These are phyloP conservation scores for Fusarium staphyleae DNA, from an alignment of 2,329 filamentous ascomycete species.

Conservation along the genomic window DNA sequence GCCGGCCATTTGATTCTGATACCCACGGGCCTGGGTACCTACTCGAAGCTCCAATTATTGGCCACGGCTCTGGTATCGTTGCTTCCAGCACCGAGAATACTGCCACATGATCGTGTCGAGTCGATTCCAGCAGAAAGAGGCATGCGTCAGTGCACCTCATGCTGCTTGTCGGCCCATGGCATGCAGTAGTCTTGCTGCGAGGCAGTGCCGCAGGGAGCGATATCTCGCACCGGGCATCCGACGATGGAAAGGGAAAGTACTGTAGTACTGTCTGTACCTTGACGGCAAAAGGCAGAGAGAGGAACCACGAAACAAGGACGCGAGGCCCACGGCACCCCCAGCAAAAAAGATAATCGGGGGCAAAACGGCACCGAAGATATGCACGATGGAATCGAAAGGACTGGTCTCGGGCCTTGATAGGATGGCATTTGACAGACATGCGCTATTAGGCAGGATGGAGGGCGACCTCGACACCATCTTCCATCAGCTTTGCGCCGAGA, in stretches of 20 bases:
- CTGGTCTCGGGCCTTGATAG: conserved; percentile 30
- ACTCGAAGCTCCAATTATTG: conserved; percentile 9
- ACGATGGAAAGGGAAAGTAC: conserved; percentile 17
- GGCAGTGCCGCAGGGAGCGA: conserved; percentile 25
- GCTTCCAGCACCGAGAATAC: conserved; percentile 9
- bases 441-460: conserved; percentile 11
- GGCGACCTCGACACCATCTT: conserved; percentile 25
- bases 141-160: conserved; percentile 16
- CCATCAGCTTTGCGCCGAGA: conserved; percentile 24
- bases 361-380: conserved; percentile 23
- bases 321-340: conserved; percentile 26
- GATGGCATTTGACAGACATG: conserved; percentile 24
- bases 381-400: conserved; percentile 34
- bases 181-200: conserved; percentile 36
- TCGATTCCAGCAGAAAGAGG: conserved; percentile 29
- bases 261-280: too few species aligned
- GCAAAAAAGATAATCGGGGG: conserved; percentile 11
- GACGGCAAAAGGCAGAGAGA: conserved; percentile 14
- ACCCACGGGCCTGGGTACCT: too few species aligned
- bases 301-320: conserved; percentile 17
- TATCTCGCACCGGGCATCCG: conserved; percentile 30
- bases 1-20: too few species aligned
- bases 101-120: conserved; percentile 19
- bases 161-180: conserved; percentile 27
- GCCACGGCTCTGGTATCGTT: conserved; percentile 17